These are phyloP conservation scores for Skeletonema menzelii DNA, from an alignment of 108 stramenopile genomes.

Conservation along the genomic window DNA sequence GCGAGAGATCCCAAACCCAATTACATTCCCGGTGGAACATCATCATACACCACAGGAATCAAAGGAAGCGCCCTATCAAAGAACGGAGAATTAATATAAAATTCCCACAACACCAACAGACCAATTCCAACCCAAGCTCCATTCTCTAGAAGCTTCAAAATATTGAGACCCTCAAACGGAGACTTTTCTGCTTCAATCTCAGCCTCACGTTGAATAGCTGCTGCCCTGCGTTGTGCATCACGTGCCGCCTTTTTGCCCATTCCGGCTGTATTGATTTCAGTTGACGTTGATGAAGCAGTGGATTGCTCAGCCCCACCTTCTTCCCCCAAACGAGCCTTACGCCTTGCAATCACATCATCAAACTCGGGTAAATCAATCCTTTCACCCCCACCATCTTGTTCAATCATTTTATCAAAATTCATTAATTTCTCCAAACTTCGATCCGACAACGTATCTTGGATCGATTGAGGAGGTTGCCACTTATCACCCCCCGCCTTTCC, in stretches of 20 bases:
- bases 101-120: constrained; percentile 78
- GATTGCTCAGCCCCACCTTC: background rate
- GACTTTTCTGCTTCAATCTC: constrained; percentile 32
- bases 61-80: constrained; percentile 83
- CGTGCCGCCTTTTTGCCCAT: constrained; percentile 67
- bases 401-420: constrained; percentile 51
- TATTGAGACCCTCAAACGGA: constrained; percentile 35
- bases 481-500: constrained; percentile 15
- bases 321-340: constrained; percentile 23
- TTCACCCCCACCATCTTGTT: constrained; percentile 45
- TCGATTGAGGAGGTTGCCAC: constrained; percentile 43
- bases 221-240: constrained; percentile 51
- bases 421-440: constrained; percentile 41
- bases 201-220: constrained; percentile 45
- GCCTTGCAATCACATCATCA: constrained; percentile 41
- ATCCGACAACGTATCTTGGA: constrained; percentile 34
- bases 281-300: background rate
- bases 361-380: constrained; percentile 62
- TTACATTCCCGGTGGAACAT: constrained; percentile 19
- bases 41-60: constrained; percentile 74
- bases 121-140: constrained; percentile 85
- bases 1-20: background rate
- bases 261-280: constrained; percentile 23
- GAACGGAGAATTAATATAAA: constrained; percentile 88
- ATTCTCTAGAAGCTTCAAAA: constrained; percentile 60